phyloP scores from a whole-genome alignment of 768 basidiomycete genomes.

The Naganishia kalamii region DNA sequence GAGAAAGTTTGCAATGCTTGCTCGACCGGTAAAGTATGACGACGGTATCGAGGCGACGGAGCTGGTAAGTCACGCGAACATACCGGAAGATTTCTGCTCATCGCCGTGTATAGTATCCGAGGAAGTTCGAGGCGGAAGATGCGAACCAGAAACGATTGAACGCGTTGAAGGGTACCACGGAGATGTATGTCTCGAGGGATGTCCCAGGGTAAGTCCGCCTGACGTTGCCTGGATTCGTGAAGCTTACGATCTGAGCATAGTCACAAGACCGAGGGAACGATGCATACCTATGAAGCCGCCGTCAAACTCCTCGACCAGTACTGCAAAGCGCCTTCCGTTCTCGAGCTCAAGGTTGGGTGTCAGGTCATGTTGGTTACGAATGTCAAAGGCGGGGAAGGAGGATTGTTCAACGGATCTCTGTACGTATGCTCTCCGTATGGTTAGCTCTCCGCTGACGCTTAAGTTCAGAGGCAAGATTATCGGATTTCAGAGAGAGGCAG shows the following conservation, averaged over 20 bases:
- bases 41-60: slow-evolving; percentile 25
- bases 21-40: slow-evolving; percentile 6
- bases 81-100: background rate
- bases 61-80: background rate
- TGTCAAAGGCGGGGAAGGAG: slow-evolving; percentile 1
- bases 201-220: background rate
- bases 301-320: slow-evolving; percentile 17
- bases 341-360: slow-evolving; percentile 17
- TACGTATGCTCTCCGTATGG: background rate
- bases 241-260: background rate
- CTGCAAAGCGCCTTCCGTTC: slow-evolving; percentile 13
- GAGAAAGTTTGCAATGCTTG: slow-evolving; percentile 4
- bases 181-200: slow-evolving; percentile 15
- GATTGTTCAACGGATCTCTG: slow-evolving; percentile 20
- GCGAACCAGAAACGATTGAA: slow-evolving; percentile 16
- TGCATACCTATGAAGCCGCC: slow-evolving; percentile 6
- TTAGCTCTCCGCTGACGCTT: background rate
- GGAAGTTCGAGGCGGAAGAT: slow-evolving; percentile 13
- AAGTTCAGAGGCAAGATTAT: slow-evolving; percentile 14
- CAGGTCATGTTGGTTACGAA: slow-evolving; percentile 24
- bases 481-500: slow-evolving; percentile 10
- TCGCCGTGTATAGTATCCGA: slow-evolving; percentile 4
- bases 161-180: background rate
- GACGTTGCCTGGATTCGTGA: background rate
- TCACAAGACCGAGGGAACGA: background rate